Base-by-base conservation (phyloP, 495 filamentous ascomycete genomes). In the Pseudomonodictys pantanalensis region DNA sequence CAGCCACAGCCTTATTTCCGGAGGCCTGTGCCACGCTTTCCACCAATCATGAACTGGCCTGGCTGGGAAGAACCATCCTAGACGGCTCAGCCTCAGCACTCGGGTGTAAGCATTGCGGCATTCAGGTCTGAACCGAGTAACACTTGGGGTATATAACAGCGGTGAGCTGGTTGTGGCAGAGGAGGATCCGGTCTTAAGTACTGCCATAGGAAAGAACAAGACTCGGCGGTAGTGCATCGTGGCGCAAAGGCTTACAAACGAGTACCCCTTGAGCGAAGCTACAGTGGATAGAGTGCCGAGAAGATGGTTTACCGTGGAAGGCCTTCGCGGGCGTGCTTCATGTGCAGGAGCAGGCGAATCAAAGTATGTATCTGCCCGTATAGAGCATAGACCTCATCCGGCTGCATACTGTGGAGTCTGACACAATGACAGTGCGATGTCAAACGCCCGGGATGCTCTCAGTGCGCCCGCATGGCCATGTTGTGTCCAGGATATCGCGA, bases 381-480 rank as follows among this genome's bases (percentile, higher is more conserved):
- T 8, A 18, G 15, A 7, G 32, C 32, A 8, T 8, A 7, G 48
- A 20, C 29, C 22, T 32, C 29, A 4, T 20, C 18, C 20, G 35
- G 18, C 12, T 11, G 4, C 29, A 4, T 23, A 9, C 17, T 48
- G 9, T 22, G 41, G 41, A 10, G 9, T 10, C 17, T n/a, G n/a
- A n/a, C n/a, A n/a, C n/a, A n/a, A 23, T 10, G 24, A 4, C 28
- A 58, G 54, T 58, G 54, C 54, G 54, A 58, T 29, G 25, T 8
- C 9, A 48, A 25, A 18, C 6, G 18, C 5, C 54, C 44, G 5
- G 10, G 3, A 56, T 58, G 54, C 44, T 35, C 17, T 5, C 54
- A 58, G 28, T 58, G 54, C 44, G 2, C 30, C 2, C 12, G 23
- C 20, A 49, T 20, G 30, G 22, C 9, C 8, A 20, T 49, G 29